Conservation (phyloP, 129 eudicot species). For the Flaveria robusta region DNA sequence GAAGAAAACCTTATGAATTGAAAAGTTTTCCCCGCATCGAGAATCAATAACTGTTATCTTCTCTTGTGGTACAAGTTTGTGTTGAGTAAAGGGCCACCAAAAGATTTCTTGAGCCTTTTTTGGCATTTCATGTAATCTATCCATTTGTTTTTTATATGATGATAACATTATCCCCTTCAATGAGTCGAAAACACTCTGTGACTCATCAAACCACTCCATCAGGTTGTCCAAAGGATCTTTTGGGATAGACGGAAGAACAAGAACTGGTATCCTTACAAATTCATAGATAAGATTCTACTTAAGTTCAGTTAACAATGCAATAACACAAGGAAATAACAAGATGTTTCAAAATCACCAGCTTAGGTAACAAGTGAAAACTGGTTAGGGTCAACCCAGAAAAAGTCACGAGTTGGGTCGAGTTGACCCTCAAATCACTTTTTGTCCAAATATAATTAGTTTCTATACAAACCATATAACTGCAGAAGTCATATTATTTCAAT, state of each 20-base stretch:
- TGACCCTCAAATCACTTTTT: constrained; percentile 8
- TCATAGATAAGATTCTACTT: constrained; percentile 12
- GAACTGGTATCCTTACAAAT: constrained; percentile 77
- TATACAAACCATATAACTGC: not conserved
- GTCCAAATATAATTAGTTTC: not conserved
- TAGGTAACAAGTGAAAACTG: not conserved
- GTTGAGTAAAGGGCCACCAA: constrained; percentile 99
- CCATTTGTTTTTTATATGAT: constrained; percentile 51
- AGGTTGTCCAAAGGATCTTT: constrained; percentile 72
- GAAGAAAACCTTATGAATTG: constrained; percentile 78
- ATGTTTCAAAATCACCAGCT: not conserved
- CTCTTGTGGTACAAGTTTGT: constrained; percentile 81
- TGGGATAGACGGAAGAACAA: constrained; percentile 87
- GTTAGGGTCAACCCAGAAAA: not conserved
- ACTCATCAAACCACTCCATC: constrained; percentile 75
- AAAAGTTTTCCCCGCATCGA: constrained; percentile 93
- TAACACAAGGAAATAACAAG: not conserved
- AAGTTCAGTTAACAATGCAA: constrained; percentile 4
- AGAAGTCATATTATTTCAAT: not conserved
- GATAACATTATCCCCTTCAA: constrained; percentile 67
- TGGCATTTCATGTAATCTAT: constrained; percentile 76
- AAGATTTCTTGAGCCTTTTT: constrained; percentile 70
- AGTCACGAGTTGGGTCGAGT: not conserved
- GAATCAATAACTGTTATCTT: constrained; percentile 92
- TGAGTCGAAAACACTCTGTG: constrained; percentile 61